Base-by-base conservation (phyloP, 2,329 filamentous ascomycete genomes). In the Stenocarpella maydis region DNA sequence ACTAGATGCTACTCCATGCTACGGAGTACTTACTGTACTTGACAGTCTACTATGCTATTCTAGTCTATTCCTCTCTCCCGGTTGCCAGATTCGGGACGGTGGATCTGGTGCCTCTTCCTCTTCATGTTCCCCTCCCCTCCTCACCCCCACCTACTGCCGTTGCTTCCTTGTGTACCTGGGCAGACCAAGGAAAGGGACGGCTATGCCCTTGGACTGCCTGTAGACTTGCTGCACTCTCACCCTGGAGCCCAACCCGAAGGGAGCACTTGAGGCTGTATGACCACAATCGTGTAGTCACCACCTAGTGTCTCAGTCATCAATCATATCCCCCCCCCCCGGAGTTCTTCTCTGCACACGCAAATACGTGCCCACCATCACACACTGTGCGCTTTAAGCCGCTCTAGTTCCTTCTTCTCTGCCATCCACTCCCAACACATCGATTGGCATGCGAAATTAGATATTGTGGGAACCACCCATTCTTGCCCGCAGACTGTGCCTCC, bases 371-470 rank as follows among this genome's bases (percentile, higher is more conserved):
- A 41, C 1, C 10, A 41, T 26, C 17, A 24, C 15, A 45, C 39
- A 45, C 39, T 31, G 39, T 60, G 24, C 39, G 39, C 55, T 21
- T 45, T 37, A 37, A n/a, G n/a, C 2, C 34, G 34, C 34, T 37
- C 34, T 12, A 24, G 28, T 6, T 28, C 55, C 17, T n/a, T 45
- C 10, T 45, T 15, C 24, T 45, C 39, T 7, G 26, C 24, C 19
- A 15, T 47, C 24, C 41, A 17, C 24, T 43, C 39, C 21, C 7
- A 31, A 34, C 24, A 45, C 26, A 47, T 21, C 45, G 55, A 47
- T 31, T 61, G 55, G 39, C 39, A 34, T 61, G 37, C 55, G 37
- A 61, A 43, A 61, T 47, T 47, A 47, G 41, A 47, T 8, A 47
- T 61, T 61, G 41, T 34, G 58, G 58, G 26, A 47, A 61, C n/a